Evolutionary conservation across 1,139 yeast species (phyloP), one percentile per base, ranked within the genome.

Genomic region (Meyerozyma guilliermondii): DNA sequence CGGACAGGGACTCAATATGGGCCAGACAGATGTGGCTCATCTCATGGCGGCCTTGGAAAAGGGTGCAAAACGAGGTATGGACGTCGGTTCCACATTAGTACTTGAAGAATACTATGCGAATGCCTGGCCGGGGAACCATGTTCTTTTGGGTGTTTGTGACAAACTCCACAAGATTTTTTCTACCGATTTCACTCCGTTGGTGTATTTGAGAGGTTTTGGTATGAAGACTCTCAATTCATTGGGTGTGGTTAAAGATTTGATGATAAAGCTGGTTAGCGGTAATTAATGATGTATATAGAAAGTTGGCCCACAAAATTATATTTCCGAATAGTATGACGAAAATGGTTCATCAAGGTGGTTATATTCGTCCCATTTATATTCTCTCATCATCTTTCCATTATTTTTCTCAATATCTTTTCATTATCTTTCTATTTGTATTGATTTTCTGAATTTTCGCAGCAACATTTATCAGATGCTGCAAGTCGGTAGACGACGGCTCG

Each of bases 1-100:
- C 2, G 99, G 99, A 4, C 98, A 94, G 64, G 98, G 99, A 13
- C 76, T 92, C 46, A 92, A 92, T 60, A 89, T 92, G 96, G 98
- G 98, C n/a, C 97, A 91, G 60, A 82, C 85, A 29, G 99, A 92
- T 58, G 96, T 87, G 2, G 82, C 82, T 44, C 70, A 83, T 2
- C 71, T 92, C 35, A 80, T 83, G 1, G 68, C 62, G 1, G 87
- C 94, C 0, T 59, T 92, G 35, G 95, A 87, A 51, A 68, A 53
- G 9, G 95, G 95, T 1, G 66, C 78, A 3, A 67, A 69, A 28
- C 71, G 96, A 38, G 99, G 99, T 0, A 71, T 87, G 49, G 98
- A 94, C 56, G 83, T 92, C 42, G 98, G 98, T 1, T 76, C 84
- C 18, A 68, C 81, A n/a, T 66, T 91, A 47, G 89, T 87, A 3